Evolutionary conservation across 495 filamentous ascomycete genomes (phyloP), one percentile per base, ranked within the genome.

Genomic region (Lepidopterella palustris): DNA sequence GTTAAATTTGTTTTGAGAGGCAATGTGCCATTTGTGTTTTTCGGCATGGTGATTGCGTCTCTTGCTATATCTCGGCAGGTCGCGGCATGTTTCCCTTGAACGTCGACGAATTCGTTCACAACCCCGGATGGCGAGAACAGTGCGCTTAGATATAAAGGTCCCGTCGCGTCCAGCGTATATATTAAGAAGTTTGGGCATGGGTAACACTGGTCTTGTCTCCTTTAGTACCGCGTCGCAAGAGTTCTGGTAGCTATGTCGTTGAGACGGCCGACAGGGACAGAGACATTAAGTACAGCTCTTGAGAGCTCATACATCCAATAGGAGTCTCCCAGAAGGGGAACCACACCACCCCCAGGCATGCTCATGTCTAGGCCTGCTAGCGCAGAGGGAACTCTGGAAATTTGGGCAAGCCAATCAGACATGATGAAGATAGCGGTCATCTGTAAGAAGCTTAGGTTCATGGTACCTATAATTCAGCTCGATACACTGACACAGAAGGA

Each of bases 181-280:
- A 82, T 76, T 0, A 84, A 87, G 71, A 90, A 90, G 66, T 88
- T 88, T 20, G 83, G 80, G 9, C 76, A 72, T 1, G 86, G 86
- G 59, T 81, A 87, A 68, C 85, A 76, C 60, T 81, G 67, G 64
- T 90, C 85, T 68, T 90, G 86, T 20, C 84, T 83, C 59, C 89
- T 66, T 70, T 89, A 81, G 67, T 87, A 92, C 87, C 87, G 92
- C 3, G 87, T 74, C 8, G 88, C 88, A 27, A 90, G 79, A 47
- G 90, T 81, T 23, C 88, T 78, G 4, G 87, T 89, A 1, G 84
- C 86, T 81, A 88, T 87, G 64, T 93, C 89, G 71, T 92, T 88
- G 13, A 92, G 70, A 4, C 88, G 80, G 42, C 80, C 78, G 11
- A 90, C 64, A 0, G 87, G 86, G 0, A 93, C 79, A 6, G 82